These are phyloP conservation scores for Sphagnum tenellum DNA, from an alignment of 225 moss, liverwort and hornwort genomes.

Conservation along the genomic window DNA sequence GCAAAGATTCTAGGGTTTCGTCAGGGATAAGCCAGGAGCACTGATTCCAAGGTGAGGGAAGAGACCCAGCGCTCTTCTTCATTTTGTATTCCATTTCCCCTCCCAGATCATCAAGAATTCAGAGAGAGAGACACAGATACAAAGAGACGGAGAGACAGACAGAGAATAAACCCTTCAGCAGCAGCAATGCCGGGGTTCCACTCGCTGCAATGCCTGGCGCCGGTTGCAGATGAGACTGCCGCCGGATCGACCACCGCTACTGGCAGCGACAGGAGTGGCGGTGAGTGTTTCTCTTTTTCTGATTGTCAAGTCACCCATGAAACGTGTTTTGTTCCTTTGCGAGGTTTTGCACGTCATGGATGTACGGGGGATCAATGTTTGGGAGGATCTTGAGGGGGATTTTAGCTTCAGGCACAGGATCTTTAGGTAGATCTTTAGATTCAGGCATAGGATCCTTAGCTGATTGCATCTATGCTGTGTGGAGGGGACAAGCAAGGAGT, in stretches of 20 bases:
- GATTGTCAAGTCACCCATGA: neutral
- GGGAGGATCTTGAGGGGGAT: neutral
- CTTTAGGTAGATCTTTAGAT: neutral
- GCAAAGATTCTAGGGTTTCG: too few relatives aligned
- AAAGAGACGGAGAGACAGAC: too few relatives aligned
- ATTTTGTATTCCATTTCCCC: too few relatives aligned
- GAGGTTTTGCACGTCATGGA: neutral
- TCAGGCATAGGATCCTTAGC: too few relatives aligned
- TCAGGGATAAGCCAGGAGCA: too few relatives aligned
- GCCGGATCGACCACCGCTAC: conserved; percentile 17
- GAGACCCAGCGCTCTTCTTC: too few relatives aligned
- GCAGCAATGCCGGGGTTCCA: conserved; percentile 10
- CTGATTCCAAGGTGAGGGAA: too few relatives aligned
- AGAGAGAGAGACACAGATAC: too few relatives aligned
- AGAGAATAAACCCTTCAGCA: too few relatives aligned
- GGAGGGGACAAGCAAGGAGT: too few relatives aligned
- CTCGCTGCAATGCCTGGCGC: conserved; percentile 23
- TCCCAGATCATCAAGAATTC: too few relatives aligned
- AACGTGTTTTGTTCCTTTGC: neutral
- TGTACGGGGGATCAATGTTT: neutral
- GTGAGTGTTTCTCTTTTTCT: neutral
- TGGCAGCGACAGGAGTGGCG: conserved; percentile 2
- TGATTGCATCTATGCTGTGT: too few relatives aligned
- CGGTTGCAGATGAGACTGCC: conserved; percentile 20
- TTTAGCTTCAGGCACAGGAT: neutral